Evolutionary conservation across 2,329 filamentous ascomycete species (phyloP).

Genomic region (Fusarium sp.): DNA sequence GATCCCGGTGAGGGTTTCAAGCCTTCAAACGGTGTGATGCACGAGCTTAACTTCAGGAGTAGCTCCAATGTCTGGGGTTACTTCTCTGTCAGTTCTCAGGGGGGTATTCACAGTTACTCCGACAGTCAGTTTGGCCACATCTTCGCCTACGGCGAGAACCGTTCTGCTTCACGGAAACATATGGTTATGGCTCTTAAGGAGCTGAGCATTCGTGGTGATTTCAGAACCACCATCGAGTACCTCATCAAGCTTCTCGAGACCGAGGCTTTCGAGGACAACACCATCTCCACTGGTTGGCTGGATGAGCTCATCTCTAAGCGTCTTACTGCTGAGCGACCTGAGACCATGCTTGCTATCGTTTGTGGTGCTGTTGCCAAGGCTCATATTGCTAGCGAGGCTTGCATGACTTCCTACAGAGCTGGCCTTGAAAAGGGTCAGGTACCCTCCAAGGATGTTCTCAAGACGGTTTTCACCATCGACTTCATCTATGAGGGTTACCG

Average conservation of each 20-base stretch:
- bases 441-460: slow-evolving; percentile 94
- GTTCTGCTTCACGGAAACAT: slow-evolving; percentile 95
- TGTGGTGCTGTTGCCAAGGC: slow-evolving; percentile 96
- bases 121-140: slow-evolving; percentile 99
- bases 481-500: slow-evolving; percentile 98
- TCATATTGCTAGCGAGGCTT: slow-evolving; percentile 91
- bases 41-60: slow-evolving; percentile 98
- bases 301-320: slow-evolving; percentile 99
- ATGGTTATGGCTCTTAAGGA: slow-evolving; percentile 99
- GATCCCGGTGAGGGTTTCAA: slow-evolving; percentile 99
- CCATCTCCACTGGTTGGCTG: slow-evolving; percentile 98
- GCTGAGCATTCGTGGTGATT: slow-evolving; percentile 98
- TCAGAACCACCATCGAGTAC: slow-evolving; percentile 98
- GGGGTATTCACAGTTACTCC: slow-evolving; percentile 98
- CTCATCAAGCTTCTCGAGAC: slow-evolving; percentile 99
- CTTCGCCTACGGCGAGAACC: slow-evolving; percentile 98
- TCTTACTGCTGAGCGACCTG: slow-evolving; percentile 93
- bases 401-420: slow-evolving; percentile 86
- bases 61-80: slow-evolving; percentile 99
- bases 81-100: slow-evolving; percentile 96
- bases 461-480: slow-evolving; percentile 96
- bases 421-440: slow-evolving; percentile 98
- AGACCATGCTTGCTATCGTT: slow-evolving; percentile 92
- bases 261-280: slow-evolving; percentile 98
- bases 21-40: slow-evolving; percentile 98